Evolutionary conservation across 305 asterid species (phyloP), one percentile per base, ranked within the genome.

Genomic region (Fraxinus xanthoxyloides): DNA sequence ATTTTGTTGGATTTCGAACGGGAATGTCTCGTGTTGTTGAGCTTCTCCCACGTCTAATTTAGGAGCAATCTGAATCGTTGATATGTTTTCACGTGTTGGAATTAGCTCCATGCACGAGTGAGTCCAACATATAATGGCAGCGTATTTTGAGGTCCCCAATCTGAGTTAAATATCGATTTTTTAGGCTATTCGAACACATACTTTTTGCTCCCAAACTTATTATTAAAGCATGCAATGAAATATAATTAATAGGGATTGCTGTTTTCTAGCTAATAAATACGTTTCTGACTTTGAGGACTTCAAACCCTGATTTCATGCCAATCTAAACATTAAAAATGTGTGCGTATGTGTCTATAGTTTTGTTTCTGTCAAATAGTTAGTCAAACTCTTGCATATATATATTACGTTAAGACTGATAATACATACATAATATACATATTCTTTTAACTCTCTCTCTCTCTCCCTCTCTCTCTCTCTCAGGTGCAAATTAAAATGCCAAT

Each of bases 221-320:
- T 43, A 43, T 43, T 43, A 43, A 43, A 43, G 51, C 17, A 43
- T 43, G 17, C 51, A 43, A 0, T 43, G 15, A 17, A 51, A 51
- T 17, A 56, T 59, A 77, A 51, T 5, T 1, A 9, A 59, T 40
- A 17, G 35, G 76, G 77, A 74, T 1, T 61, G 35, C 17, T 15
- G 59, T 19, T 43, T 34, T 23, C 38, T 28, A 8, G 17, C 13
- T 65, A 35, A 24, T 51, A 32, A 15, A 9, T 56, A 2, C 56
- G 8, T 26, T 4, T 82, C 67, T 80, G 90, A 85, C 80, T 88
- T 85, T 82, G 79, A 69, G 79, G 77, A 79, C 72, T 80, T 73
- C 76, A 79, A 82, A 77, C 79, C 77, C 85, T 13, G 56, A 72
- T 26, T 46, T 70, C 86, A 82, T 77, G 75, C 83, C 77, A 21